Evolutionary conservation across 305 asterid species (phyloP).

Genomic region (Withania somnifera): DNA sequence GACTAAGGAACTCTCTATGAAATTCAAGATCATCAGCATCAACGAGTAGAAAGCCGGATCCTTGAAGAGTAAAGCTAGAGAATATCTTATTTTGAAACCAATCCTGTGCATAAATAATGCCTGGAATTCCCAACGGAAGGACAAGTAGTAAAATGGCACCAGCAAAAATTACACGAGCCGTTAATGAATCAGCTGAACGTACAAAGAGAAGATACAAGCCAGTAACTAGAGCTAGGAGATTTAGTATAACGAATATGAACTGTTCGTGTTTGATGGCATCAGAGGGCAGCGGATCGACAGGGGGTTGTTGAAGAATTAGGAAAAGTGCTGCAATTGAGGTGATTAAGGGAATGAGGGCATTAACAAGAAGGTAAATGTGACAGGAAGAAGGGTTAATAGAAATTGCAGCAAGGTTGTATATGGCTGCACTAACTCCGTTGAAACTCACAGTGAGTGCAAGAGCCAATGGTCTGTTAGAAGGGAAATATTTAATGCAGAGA

Average conservation of each 20-base stretch:
- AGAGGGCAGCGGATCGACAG: constrained; percentile 15
- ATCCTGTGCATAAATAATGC: constrained; percentile 38
- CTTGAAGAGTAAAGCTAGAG: constrained; percentile 32
- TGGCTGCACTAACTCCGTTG: constrained; percentile 78
- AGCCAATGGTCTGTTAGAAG: constrained; percentile 57
- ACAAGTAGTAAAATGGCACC: constrained; percentile 60
- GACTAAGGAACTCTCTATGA: constrained; percentile 45
- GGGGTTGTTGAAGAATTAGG: constrained; percentile 62
- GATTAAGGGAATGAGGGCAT: constrained; percentile 55
- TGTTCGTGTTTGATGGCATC: constrained; percentile 43
- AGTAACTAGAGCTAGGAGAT: constrained; percentile 42
- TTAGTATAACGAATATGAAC: constrained; percentile 35
- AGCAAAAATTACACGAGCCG: constrained; percentile 29
- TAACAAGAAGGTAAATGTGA: constrained; percentile 61
- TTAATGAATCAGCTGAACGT: constrained; percentile 25
- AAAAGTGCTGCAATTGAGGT: constrained; percentile 37
- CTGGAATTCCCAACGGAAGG: constrained; percentile 61
- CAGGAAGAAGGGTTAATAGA: constrained; percentile 48
- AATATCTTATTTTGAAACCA: constrained; percentile 40
- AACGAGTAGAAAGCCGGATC: constrained; percentile 51
- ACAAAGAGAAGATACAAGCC: constrained; percentile 74
- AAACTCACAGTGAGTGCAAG: constrained; percentile 77
- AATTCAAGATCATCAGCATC: constrained; percentile 47
- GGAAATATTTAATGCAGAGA: constrained; percentile 74
- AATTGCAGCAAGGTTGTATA: constrained; percentile 60